Evolutionary conservation across 2,329 filamentous ascomycete species (phyloP).

Genomic region (Pleoardoris graminearum): DNA sequence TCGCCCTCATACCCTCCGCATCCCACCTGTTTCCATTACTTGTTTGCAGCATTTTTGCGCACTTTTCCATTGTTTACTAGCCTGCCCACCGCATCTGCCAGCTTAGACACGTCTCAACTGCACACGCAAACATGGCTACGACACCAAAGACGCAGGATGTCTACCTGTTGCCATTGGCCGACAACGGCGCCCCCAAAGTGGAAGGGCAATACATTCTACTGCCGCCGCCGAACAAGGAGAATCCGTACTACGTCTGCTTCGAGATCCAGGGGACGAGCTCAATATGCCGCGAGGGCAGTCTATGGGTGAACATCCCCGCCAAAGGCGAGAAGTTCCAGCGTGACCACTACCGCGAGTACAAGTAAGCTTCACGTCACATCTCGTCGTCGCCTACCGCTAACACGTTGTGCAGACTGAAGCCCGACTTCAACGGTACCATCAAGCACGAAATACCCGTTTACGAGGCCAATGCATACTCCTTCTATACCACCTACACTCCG

Average conservation of each 20-base stretch:
- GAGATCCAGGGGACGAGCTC: conserved; percentile 93
- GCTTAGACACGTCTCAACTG: conserved; percentile 11
- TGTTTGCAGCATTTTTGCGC: conserved; percentile 13
- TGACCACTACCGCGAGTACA: conserved; percentile 81
- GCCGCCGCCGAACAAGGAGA: conserved; percentile 66
- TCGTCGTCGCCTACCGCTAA: conserved; percentile 14
- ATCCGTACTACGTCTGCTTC: conserved; percentile 79
- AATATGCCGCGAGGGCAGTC: conserved; percentile 88
- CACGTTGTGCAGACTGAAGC: conserved; percentile 66
- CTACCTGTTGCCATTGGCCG: conserved; percentile 87
- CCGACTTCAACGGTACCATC: conserved; percentile 90
- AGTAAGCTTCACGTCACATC: conserved; percentile 61
- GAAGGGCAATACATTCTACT: conserved; percentile 90
- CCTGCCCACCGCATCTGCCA: conserved; percentile 15
- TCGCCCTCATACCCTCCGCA: conserved; percentile 6
- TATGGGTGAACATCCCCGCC: conserved; percentile 95
- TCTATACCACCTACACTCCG: conserved; percentile 89
- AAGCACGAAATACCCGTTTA: conserved; percentile 87
- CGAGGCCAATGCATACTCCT: conserved; percentile 84
- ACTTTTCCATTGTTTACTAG: conserved; percentile 22
- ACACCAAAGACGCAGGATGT: conserved; percentile 52
- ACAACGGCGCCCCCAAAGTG: conserved; percentile 89
- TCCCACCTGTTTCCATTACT: conserved; percentile 15
- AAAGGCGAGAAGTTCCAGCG: conserved; percentile 75
- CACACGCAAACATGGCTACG: conserved; percentile 30